phyloP scores from a whole-genome alignment of 192 early-diverging fungal species.

The Dimargaris xerosporica region DNA sequence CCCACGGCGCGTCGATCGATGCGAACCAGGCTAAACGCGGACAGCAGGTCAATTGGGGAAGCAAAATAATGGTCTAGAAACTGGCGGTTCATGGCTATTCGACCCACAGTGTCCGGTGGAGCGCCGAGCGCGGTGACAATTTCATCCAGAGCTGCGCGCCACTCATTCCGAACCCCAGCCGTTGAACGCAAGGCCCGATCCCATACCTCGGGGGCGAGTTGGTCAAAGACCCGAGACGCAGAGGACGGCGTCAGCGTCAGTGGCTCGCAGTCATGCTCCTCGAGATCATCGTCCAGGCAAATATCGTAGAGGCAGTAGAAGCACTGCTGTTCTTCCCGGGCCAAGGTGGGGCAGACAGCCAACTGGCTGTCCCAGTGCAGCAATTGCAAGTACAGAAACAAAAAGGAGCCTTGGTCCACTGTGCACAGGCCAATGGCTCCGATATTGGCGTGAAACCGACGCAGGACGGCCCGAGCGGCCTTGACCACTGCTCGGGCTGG shows the following conservation, averaged over 20 bases:
- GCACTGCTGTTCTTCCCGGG: slow-evolving; percentile 4
- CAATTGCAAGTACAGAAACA: not conserved
- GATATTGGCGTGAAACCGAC: not conserved
- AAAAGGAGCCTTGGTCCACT: slow-evolving; percentile 7
- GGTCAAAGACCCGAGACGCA: not conserved
- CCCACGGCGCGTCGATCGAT: not conserved
- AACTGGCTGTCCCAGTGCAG: not conserved
- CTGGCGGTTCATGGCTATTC: slow-evolving; percentile 1
- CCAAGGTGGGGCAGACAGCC: not conserved
- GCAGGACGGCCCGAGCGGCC: not conserved
- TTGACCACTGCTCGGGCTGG: not conserved
- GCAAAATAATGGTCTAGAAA: not conserved
- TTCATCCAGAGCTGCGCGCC: slow-evolving; percentile 1
- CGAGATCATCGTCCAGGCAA: not conserved
- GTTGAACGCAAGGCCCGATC: not conserved
- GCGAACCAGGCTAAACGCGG: not conserved
- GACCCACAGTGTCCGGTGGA: not conserved
- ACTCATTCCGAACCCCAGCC: not conserved
- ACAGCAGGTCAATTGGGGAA: not conserved
- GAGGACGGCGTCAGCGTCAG: not conserved
- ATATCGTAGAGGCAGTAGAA: slow-evolving; percentile 11
- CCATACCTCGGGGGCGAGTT: not conserved
- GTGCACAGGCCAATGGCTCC: slow-evolving; percentile 12
- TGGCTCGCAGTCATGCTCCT: slow-evolving; percentile 9
- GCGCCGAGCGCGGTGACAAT: slow-evolving; percentile 2